Percentiles rank a stretch among this genome's conserved stretches.
Evolutionary conservation across 2,329 filamentous ascomycete genomes (phyloP).

Genomic region (Penicillium thymicola): DNA sequence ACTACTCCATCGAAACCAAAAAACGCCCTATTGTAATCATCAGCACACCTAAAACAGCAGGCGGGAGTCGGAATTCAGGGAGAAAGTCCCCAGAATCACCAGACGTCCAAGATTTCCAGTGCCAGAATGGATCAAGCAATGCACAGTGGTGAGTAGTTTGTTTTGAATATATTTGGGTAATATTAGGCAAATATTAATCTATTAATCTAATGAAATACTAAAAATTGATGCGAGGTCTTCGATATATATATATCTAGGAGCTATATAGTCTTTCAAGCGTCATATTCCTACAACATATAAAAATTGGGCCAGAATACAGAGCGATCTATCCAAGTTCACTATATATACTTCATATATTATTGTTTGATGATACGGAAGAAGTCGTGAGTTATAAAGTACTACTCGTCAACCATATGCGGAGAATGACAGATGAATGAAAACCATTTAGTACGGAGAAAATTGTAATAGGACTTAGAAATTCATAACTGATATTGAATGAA

Average conservation of each 20-base stretch:
- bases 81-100: no score
- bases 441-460: neutral
- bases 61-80: no score
- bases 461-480: neutral
- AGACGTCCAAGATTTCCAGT: no score
- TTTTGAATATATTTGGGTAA: neutral
- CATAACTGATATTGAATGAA: neutral
- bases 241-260: neutral
- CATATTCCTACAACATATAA: neutral
- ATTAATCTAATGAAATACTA: neutral
- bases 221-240: neutral
- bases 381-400: neutral
- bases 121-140: no score
- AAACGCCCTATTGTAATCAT: no score
- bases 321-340: neutral
- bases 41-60: no score
- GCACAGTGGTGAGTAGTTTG: neutral
- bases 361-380: neutral
- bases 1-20: no score
- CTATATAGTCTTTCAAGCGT: no score
- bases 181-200: no score
- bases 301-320: no score
- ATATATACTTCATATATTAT: no score
- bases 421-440: neutral
- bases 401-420: neutral